Evolutionary conservation across 2,329 filamentous ascomycete genomes (phyloP).

Genomic region (Ascochyta viciae-villosae): DNA sequence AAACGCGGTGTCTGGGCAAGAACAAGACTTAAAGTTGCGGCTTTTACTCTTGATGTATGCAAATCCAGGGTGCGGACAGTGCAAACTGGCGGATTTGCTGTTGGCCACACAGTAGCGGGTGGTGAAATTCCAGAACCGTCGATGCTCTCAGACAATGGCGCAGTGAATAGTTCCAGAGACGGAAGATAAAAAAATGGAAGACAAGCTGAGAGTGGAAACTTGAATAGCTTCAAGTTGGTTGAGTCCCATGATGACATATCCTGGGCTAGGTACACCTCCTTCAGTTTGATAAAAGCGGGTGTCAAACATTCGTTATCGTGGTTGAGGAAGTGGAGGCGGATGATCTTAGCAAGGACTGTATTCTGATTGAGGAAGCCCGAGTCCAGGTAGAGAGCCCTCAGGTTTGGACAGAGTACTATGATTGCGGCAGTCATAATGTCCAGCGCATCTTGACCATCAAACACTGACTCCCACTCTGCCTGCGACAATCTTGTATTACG

Average conservation of each 20-base stretch:
- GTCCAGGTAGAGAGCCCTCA: conserved; percentile 3
- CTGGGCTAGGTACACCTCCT: neutral
- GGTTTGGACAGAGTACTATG: conserved; percentile 3
- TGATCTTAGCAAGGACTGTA: neutral
- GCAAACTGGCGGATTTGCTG: conserved; percentile 1
- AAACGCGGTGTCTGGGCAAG: conserved; percentile 4
- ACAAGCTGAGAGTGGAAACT: conserved; percentile 3
- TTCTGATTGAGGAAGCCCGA: conserved; percentile 7
- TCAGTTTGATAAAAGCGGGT: neutral
- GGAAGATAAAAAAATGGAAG: conserved; percentile 10
- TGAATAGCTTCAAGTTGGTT: neutral
- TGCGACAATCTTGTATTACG: neutral
- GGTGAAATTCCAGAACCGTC: neutral
- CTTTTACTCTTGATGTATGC: neutral
- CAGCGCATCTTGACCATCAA: neutral
- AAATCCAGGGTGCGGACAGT: neutral
- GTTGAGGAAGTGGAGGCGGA: neutral
- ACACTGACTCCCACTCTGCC: neutral
- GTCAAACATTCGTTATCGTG: neutral
- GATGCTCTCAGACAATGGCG: neutral
- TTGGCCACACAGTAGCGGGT: neutral
- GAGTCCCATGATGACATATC: neutral
- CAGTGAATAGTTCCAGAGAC: conserved; percentile 4
- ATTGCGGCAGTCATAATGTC: conserved; percentile 2
- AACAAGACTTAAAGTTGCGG: conserved; percentile 4